Conservation (phyloP, 148 eudicot species). For the Rhododendron vialii region DNA sequence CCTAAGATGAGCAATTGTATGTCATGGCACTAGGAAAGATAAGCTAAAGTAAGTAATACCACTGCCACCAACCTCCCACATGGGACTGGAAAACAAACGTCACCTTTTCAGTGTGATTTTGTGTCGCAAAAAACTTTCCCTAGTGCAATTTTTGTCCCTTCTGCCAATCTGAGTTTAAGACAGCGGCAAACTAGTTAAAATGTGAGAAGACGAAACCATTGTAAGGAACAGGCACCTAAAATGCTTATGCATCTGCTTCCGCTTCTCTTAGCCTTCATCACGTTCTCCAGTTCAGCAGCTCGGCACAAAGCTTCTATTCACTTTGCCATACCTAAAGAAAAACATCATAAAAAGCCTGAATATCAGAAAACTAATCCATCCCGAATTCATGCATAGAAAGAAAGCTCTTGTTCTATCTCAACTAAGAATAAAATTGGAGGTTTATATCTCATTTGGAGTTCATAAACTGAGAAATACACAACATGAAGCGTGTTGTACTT, state of each 20-base stretch:
- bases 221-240: background rate
- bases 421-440: background rate
- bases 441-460: background rate
- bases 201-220: background rate
- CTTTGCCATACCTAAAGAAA: background rate
- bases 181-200: background rate
- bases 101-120: background rate
- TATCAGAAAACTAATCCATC: background rate
- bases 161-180: background rate
- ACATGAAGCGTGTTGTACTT: background rate
- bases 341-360: background rate
- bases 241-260: background rate
- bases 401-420: background rate
- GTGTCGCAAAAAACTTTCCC: background rate
- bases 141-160: background rate
- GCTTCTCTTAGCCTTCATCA: background rate
- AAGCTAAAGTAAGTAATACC: background rate
- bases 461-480: background rate
- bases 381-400: background rate
- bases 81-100: background rate
- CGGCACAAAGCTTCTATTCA: background rate
- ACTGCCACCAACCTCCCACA: background rate
- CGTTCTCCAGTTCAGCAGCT: background rate
- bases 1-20: background rate
- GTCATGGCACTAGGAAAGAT: background rate